These are phyloP conservation scores for Lathyrus oleraceus DNA, from an alignment of 306 rosid genomes.

Conservation along the genomic window DNA sequence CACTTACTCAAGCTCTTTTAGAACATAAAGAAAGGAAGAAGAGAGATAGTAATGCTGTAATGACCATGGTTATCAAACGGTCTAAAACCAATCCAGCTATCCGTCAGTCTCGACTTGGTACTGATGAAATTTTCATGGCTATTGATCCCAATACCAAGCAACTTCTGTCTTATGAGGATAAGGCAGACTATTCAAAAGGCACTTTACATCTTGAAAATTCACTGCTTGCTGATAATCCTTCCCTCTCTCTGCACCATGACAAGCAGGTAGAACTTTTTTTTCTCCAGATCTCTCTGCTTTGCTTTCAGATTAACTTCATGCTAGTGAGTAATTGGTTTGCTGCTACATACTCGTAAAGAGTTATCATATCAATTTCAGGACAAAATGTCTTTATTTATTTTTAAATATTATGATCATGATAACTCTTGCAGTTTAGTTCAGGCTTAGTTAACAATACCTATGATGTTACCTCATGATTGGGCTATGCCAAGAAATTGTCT, in stretches of 20 bases:
- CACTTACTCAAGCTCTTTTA: slow-evolving; percentile 81
- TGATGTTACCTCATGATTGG: slow-evolving; percentile 20
- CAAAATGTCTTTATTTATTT: neutral
- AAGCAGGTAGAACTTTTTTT: slow-evolving; percentile 61
- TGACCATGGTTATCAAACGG: slow-evolving; percentile 90
- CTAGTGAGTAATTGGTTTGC: slow-evolving; percentile 6
- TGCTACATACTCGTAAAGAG: neutral
- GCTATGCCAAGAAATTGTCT: slow-evolving; percentile 19
- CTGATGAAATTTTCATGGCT: slow-evolving; percentile 92
- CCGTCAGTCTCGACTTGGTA: slow-evolving; percentile 94
- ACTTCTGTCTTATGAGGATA: slow-evolving; percentile 88
- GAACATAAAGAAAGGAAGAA: slow-evolving; percentile 93
- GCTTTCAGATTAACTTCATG: slow-evolving; percentile 26
- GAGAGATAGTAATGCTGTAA: slow-evolving; percentile 88
- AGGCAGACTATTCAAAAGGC: slow-evolving; percentile 65
- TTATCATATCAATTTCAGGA: neutral
- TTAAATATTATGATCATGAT: neutral
- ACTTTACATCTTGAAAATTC: slow-evolving; percentile 73
- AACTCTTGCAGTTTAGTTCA: neutral
- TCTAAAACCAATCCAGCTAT: slow-evolving; percentile 80
- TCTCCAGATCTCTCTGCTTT: slow-evolving; percentile 34
- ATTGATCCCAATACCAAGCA: slow-evolving; percentile 86
- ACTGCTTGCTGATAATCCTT: slow-evolving; percentile 67
- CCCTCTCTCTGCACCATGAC: slow-evolving; percentile 86
- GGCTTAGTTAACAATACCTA: neutral